Conservation (phyloP, 176 grass and related monocot species). For the Carex cristatella region DNA sequence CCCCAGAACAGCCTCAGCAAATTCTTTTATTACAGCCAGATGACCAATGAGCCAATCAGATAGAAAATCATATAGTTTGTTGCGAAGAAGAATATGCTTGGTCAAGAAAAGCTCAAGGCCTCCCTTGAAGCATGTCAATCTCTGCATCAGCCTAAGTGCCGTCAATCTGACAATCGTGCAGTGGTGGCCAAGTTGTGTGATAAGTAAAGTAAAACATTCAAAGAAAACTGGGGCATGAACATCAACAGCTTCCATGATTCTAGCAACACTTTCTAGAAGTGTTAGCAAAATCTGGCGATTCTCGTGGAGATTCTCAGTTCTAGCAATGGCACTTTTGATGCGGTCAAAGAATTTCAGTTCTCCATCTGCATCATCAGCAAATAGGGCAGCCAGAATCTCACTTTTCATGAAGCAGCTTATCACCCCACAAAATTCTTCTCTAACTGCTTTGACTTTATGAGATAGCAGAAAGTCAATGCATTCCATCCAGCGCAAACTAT, state of each 20-base stretch:
- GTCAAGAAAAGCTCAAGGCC: constrained; percentile 66
- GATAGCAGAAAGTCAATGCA: constrained; percentile 72
- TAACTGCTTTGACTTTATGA: constrained; percentile 62
- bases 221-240: constrained; percentile 62
- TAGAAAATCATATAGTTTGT: constrained; percentile 73
- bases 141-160: constrained; percentile 60
- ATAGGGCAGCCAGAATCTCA: constrained; percentile 54
- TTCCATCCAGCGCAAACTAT: constrained; percentile 47
- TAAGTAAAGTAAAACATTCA: constrained; percentile 64
- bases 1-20: constrained; percentile 67
- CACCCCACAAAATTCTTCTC: constrained; percentile 71
- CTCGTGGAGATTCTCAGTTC: constrained; percentile 47
- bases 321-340: constrained; percentile 53
- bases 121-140: constrained; percentile 60
- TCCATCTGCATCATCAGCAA: constrained; percentile 44
- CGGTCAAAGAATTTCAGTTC: constrained; percentile 60
- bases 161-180: constrained; percentile 59
- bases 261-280: constrained; percentile 64
- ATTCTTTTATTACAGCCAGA: constrained; percentile 56
- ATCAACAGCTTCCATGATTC: constrained; percentile 65
- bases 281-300: constrained; percentile 58
- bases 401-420: constrained; percentile 74
- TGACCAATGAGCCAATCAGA: constrained; percentile 53
- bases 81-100: constrained; percentile 48
- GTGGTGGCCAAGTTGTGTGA: constrained; percentile 56